Base-by-base conservation (phyloP, 768 basidiomycete genomes). In the Suillus luteus region DNA sequence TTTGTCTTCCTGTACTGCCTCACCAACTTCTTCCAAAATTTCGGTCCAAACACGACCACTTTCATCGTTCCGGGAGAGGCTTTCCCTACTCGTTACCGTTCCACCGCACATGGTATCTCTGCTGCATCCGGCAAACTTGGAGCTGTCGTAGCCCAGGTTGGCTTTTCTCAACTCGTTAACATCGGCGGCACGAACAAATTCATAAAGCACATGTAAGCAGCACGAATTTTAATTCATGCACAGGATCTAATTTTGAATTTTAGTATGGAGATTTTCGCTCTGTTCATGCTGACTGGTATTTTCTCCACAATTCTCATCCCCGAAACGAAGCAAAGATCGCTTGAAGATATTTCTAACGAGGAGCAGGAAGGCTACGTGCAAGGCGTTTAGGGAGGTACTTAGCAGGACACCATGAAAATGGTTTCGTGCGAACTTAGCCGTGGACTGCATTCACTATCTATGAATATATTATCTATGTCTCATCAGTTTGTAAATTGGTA, bases 11-110 rank as follows among this genome's bases (percentile, higher is more conserved):
- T 92, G 33, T 95, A 94, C 79, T 91, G 91, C 73, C 79, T 95
- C 22, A 84, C 91, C 69, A 90, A 91, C 73, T 93, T 93, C 79
- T 92, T 93, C 89, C 89, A 92, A 79, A 94, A 94, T 77, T 94
- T 93, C 66, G 92, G 91, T 2, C 90, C 89, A 14, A 92, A 93
- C 69, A 84, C 83, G 0, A 93, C 91, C 1, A 93, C 92, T 0
- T 94, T 95, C 74, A 62, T 93, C 62, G 78, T 93, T 5, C 92
- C 93, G 0, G 91, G 90, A 66, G 93, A 95, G 73, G 83, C 80
- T 27, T 95, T 93, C 85, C 93, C 93, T 1, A 95, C 93, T 1
- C 90, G 93, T 54, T 93, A 94, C 74, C 87, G 93, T 65, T 92
- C 91, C 9, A 93, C 92, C 5, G 89, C 85, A 11, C 91, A 94